These are phyloP conservation scores for Vinca minor DNA, from an alignment of 257 asterid genomes.

Conservation along the genomic window DNA sequence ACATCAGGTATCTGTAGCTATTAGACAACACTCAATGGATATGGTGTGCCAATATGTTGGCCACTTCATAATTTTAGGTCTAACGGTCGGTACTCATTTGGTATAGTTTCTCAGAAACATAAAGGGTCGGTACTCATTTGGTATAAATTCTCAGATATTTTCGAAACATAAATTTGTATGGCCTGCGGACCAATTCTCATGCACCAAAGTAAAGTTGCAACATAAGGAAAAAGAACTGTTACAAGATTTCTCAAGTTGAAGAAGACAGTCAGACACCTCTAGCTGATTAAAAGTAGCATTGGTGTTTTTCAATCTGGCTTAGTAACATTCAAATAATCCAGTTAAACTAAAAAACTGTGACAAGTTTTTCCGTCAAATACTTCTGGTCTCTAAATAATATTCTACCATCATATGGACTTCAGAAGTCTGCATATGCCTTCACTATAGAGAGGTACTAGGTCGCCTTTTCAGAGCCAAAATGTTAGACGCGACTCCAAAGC, in stretches of 20 bases:
- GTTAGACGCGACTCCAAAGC: background rate
- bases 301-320: background rate
- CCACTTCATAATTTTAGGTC: background rate
- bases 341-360: background rate
- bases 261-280: background rate
- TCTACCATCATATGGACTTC: background rate
- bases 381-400: background rate
- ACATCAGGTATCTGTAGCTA: background rate
- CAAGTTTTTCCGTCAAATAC: background rate
- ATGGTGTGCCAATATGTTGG: background rate
- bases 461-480: background rate
- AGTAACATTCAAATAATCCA: background rate
- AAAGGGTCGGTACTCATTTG: too few species aligned
- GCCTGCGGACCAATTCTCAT: background rate
- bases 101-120: too few species aligned
- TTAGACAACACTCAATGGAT: background rate
- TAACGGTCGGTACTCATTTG: background rate
- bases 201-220: background rate
- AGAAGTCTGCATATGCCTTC: background rate
- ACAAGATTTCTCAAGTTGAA: conserved; percentile 2
- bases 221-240: background rate
- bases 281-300: background rate
- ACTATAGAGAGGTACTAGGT: background rate
- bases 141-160: background rate
- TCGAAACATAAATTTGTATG: background rate